Evolutionary conservation across 2,329 filamentous ascomycete species (phyloP).

Genomic region (Penicillium rolfsii): DNA sequence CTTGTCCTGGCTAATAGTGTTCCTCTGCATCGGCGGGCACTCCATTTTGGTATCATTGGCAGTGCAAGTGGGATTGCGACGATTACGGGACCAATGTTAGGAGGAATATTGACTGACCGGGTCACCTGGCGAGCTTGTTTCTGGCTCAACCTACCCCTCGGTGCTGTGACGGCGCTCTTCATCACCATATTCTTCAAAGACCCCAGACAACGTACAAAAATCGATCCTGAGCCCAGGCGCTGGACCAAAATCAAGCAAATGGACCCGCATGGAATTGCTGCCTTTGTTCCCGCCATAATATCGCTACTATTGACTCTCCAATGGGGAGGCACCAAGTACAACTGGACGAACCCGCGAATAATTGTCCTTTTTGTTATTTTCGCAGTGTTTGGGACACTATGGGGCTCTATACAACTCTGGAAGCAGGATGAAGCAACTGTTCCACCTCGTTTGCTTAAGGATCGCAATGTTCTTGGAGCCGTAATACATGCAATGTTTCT

Average conservation of each 20-base stretch:
- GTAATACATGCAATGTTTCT: slow-evolving; percentile 49
- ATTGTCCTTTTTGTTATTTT: slow-evolving; percentile 56
- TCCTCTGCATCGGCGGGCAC: slow-evolving; percentile 45
- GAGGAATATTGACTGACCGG: slow-evolving; percentile 48
- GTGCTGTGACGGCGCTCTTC: slow-evolving; percentile 35
- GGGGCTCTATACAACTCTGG: slow-evolving; percentile 44
- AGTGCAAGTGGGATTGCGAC: slow-evolving; percentile 49
- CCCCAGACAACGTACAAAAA: slow-evolving; percentile 25
- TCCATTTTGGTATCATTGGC: slow-evolving; percentile 47
- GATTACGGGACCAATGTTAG: slow-evolving; percentile 49
- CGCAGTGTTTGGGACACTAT: slow-evolving; percentile 51
- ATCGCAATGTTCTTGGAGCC: slow-evolving; percentile 49
- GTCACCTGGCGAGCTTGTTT: slow-evolving; percentile 51
- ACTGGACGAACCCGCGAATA: slow-evolving; percentile 51
- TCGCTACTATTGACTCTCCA: slow-evolving; percentile 55
- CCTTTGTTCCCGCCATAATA: slow-evolving; percentile 51
- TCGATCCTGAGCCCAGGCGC: slow-evolving; percentile 21
- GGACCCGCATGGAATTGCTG: slow-evolving; percentile 48
- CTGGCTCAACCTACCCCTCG: slow-evolving; percentile 46
- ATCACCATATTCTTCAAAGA: slow-evolving; percentile 40
- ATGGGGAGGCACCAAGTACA: slow-evolving; percentile 50
- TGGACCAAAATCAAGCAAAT: slow-evolving; percentile 37
- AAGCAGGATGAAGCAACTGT: slow-evolving; percentile 50
- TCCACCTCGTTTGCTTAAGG: slow-evolving; percentile 49
- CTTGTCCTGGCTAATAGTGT: slow-evolving; percentile 47